These are phyloP conservation scores for Ophiostoma himal-ulmi DNA, from an alignment of 2,329 filamentous ascomycete genomes.

Conservation along the genomic window DNA sequence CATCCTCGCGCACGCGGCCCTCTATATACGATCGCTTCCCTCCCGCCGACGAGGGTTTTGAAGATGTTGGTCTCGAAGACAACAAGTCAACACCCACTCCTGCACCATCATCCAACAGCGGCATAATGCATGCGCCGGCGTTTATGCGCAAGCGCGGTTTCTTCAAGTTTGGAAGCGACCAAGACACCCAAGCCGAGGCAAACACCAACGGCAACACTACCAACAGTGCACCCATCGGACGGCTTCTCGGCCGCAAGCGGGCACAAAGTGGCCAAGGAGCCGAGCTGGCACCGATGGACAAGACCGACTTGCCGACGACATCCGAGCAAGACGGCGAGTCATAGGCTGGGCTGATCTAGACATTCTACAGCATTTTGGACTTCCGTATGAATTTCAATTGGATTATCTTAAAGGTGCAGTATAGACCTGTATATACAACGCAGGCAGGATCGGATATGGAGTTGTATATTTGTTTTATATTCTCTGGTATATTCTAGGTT, in stretches of 20 bases:
- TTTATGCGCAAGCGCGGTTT: slow-evolving; percentile 65
- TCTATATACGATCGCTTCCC: slow-evolving; percentile 35
- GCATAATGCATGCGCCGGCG: slow-evolving; percentile 13
- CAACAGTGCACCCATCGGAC: slow-evolving; percentile 37
- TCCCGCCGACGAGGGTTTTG: slow-evolving; percentile 75
- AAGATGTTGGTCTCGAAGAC: slow-evolving; percentile 83
- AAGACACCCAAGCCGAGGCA: slow-evolving; percentile 25
- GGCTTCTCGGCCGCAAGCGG: slow-evolving; percentile 67
- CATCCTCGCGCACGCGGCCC: background rate
- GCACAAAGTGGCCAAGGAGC: slow-evolving; percentile 64
- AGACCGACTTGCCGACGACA: background rate
- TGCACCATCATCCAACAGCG: slow-evolving; percentile 30
- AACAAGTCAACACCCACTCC: slow-evolving; percentile 43
- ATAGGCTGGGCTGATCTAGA: background rate
- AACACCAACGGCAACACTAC: slow-evolving; percentile 25
- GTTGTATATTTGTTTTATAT: background rate
- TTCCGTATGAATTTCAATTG: too few relatives aligned
- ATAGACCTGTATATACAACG: background rate
- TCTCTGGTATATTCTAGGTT: too few relatives aligned
- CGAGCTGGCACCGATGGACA: slow-evolving; percentile 55
- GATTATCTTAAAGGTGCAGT: background rate
- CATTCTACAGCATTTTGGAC: too few relatives aligned
- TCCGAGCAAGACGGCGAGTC: slow-evolving; percentile 3
- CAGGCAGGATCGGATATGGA: background rate
- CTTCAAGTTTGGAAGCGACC: slow-evolving; percentile 66